A percentile compares a stretch with the other conserved stretches of the same genome.
Conservation (phyloP, 495 filamentous ascomycete genomes). For the Mycothermus thermophilus region DNA sequence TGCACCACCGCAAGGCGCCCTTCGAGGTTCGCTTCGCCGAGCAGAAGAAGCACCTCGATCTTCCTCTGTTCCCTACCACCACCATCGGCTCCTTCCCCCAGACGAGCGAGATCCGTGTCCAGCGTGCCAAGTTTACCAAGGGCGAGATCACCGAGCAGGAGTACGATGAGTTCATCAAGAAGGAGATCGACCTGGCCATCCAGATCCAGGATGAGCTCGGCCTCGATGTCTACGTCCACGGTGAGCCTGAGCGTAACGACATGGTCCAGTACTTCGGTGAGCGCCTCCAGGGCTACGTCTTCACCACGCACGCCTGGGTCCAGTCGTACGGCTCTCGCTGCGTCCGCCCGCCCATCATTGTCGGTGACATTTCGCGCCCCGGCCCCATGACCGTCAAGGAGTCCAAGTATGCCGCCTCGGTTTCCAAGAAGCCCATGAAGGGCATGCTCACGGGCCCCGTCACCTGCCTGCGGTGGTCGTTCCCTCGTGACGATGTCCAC, state of each 20-base stretch:
- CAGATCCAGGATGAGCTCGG: constrained; percentile 95
- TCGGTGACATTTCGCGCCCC: constrained; percentile 94
- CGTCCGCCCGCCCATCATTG: constrained; percentile 93
- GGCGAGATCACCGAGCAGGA: constrained; percentile 79
- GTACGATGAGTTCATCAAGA: constrained; percentile 97
- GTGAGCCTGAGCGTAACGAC: constrained; percentile 98
- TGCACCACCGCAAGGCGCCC: constrained; percentile 82
- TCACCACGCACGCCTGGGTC: constrained; percentile 98
- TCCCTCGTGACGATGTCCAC: constrained; percentile 98
- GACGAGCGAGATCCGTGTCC: constrained; percentile 92
- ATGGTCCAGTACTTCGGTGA: constrained; percentile 99
- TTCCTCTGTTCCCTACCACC: constrained; percentile 95
- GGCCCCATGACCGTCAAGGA: constrained; percentile 99
- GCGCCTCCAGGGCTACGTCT: constrained; percentile 89
- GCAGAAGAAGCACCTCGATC: constrained; percentile 76
- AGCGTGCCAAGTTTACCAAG: constrained; percentile 96
- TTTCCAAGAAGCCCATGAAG: constrained; percentile 99
- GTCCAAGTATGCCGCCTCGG: constrained; percentile 91
- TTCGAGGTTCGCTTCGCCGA: constrained; percentile 71
- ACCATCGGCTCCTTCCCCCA: constrained; percentile 99
- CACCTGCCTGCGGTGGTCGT: constrained; percentile 97
- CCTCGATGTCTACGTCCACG: constrained; percentile 88
- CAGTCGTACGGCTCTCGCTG: constrained; percentile 97
- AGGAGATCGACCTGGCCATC: constrained; percentile 86
- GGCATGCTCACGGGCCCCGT: constrained; percentile 99